Evolutionary conservation across 2,329 filamentous ascomycete species (phyloP).

Genomic region (Dichotomopilus funicola): DNA sequence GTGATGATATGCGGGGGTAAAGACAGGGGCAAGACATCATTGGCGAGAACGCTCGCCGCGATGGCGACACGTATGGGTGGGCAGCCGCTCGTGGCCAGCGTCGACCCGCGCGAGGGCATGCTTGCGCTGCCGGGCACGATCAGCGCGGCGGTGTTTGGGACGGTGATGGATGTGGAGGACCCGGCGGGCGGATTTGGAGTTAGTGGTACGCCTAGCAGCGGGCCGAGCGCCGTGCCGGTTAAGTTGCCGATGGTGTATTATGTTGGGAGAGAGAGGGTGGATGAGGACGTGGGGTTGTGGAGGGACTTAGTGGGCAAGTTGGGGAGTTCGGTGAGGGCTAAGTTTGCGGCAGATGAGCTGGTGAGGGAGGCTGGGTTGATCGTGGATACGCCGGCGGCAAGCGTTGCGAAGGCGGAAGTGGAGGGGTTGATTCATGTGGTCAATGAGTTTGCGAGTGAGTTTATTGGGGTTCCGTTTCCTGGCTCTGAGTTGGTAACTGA

Average conservation of each 20-base stretch:
- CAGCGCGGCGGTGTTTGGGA: conserved; percentile 79
- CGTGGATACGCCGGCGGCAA: conserved; percentile 70
- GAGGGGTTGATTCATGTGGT: conserved; percentile 75
- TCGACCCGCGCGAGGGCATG: conserved; percentile 76
- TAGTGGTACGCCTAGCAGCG: conserved; percentile 84
- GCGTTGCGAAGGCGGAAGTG: conserved; percentile 43
- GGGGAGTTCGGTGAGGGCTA: conserved; percentile 69
- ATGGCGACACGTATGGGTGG: conserved; percentile 70
- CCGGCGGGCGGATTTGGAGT: conserved; percentile 88
- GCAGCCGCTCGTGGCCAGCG: conserved; percentile 76
- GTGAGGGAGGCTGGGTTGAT: conserved; percentile 72
- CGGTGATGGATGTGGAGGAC: conserved; percentile 71
- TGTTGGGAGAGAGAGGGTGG: conserved; percentile 67
- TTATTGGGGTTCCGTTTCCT: background rate
- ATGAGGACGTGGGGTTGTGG: conserved; percentile 67
- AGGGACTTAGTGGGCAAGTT: conserved; percentile 68
- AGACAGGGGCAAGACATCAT: conserved; percentile 74
- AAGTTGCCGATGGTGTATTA: conserved; percentile 90
- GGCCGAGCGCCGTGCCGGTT: conserved; percentile 79
- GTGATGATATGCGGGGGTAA: conserved; percentile 76
- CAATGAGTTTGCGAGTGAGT: conserved; percentile 46
- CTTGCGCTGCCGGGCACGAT: conserved; percentile 73
- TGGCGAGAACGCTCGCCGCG: conserved; percentile 68
- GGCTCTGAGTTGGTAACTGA: conserved; percentile 1
- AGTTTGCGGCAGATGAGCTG: conserved; percentile 67